These are phyloP conservation scores for Fusarium oxysporum DNA, from an alignment of 2,329 filamentous ascomycete genomes.

Conservation along the genomic window DNA sequence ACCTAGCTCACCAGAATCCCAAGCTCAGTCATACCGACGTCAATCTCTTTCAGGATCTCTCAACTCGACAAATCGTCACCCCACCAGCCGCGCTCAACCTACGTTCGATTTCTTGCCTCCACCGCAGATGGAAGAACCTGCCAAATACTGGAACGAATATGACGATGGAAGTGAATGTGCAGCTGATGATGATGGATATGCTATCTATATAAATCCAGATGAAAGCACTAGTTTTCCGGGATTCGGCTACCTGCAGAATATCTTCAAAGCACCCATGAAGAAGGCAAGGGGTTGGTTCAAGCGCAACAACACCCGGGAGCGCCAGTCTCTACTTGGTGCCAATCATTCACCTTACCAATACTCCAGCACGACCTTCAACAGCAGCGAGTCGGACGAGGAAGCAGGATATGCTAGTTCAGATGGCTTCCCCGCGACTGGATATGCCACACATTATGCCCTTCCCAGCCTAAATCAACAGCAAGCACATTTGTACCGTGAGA, in stretches of 20 bases:
- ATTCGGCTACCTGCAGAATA: slow-evolving; percentile 67
- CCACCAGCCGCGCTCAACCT: slow-evolving; percentile 44
- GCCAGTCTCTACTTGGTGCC: slow-evolving; percentile 47
- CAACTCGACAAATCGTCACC: background rate
- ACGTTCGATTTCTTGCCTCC: slow-evolving; percentile 50
- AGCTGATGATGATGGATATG: slow-evolving; percentile 69
- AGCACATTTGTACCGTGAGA: slow-evolving; percentile 63
- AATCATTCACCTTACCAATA: slow-evolving; percentile 45
- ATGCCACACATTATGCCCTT: slow-evolving; percentile 66
- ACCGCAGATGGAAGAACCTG: slow-evolving; percentile 44
- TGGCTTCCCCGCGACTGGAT: slow-evolving; percentile 62
- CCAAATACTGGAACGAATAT: slow-evolving; percentile 87
- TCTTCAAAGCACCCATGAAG: slow-evolving; percentile 62
- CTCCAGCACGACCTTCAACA: slow-evolving; percentile 45
- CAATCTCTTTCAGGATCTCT: slow-evolving; percentile 25
- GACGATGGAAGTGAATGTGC: slow-evolving; percentile 80
- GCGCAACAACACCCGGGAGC: slow-evolving; percentile 45
- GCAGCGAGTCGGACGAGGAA: slow-evolving; percentile 56
- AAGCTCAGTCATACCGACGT: slow-evolving; percentile 26
- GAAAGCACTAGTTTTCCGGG: slow-evolving; percentile 71
- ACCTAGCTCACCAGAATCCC: slow-evolving; percentile 53
- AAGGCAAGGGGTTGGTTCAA: slow-evolving; percentile 65
- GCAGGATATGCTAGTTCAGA: slow-evolving; percentile 66
- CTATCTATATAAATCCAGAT: slow-evolving; percentile 80
- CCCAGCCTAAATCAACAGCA: slow-evolving; percentile 65